These are phyloP conservation scores for Diospyros kaki DNA, from an alignment of 148 eudicot genomes.

Conservation along the genomic window DNA sequence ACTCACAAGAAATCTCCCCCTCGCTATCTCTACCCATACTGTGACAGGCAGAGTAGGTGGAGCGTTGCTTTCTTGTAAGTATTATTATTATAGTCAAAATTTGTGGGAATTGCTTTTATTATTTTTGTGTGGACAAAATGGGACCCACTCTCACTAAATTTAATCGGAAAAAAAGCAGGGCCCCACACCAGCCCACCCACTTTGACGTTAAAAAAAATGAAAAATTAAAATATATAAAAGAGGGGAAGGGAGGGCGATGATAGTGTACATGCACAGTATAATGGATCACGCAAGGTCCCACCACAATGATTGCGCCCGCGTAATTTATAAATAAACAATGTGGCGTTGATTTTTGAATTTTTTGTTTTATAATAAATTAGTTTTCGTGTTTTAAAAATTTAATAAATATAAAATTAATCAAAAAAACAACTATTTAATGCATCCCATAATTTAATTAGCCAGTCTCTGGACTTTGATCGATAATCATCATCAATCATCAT, in stretches of 20 bases:
- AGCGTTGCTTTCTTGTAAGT: slow-evolving; percentile 32
- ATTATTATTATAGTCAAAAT: slow-evolving; percentile 29
- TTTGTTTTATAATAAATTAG: too few species aligned
- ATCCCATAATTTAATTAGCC: too few species aligned
- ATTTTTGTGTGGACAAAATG: slow-evolving; percentile 13
- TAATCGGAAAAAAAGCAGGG: slow-evolving; percentile 3
- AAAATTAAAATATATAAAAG: slow-evolving; percentile 2
- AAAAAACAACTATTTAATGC: too few species aligned
- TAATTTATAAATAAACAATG: too few species aligned
- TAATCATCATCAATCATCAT: too few species aligned
- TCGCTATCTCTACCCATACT: neutral
- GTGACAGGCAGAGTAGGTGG: slow-evolving; percentile 24
- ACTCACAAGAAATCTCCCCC: slow-evolving; percentile 24
- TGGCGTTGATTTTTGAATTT: too few species aligned
- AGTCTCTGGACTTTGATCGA: too few species aligned
- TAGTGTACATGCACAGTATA: slow-evolving; percentile 6
- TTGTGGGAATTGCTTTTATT: slow-evolving; percentile 31
- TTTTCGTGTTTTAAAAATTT: too few species aligned
- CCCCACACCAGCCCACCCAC: slow-evolving; percentile 38
- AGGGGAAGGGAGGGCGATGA: neutral
- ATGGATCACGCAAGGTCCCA: slow-evolving; percentile 20
- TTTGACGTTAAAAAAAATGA: neutral
- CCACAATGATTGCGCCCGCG: slow-evolving; percentile 23
- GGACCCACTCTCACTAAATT: slow-evolving; percentile 24
- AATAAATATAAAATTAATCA: too few species aligned